Evolutionary conservation across 2,329 filamentous ascomycete species (phyloP).

Genomic region (Aspergillus fijiensis): DNA sequence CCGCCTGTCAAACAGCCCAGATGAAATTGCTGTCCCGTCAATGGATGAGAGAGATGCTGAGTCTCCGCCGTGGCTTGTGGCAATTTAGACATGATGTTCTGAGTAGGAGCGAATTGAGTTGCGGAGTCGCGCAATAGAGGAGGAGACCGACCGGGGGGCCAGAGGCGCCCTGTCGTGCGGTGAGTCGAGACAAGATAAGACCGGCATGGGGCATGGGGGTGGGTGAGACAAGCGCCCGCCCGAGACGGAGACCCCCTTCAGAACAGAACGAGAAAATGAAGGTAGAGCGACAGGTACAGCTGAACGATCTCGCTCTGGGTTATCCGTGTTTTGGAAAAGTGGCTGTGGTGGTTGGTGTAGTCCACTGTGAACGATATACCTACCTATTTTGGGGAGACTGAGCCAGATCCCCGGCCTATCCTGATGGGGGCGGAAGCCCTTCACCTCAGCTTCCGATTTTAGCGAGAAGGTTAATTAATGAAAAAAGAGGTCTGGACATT

Average conservation of each 20-base stretch:
- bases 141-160: not conserved
- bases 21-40: not conserved
- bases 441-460: not conserved
- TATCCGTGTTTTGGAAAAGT: not conserved
- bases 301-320: not conserved
- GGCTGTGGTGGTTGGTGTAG: not conserved
- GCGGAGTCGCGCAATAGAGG: not conserved
- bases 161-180: constrained; percentile 4
- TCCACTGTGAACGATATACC: not conserved
- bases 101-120: constrained; percentile 2
- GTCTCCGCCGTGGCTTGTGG: constrained; percentile 9
- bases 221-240: constrained; percentile 7
- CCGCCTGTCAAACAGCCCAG: not conserved
- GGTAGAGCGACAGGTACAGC: not conserved
- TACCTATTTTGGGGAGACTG: not conserved
- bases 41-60: not conserved
- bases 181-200: constrained; percentile 11
- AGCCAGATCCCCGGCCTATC: not conserved
- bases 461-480: not conserved
- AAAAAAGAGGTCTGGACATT: not conserved
- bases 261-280: not conserved
- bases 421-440: not conserved
- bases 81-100: constrained; percentile 1
- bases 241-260: not conserved
- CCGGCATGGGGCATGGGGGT: not conserved